Evolutionary conservation across 2,329 filamentous ascomycete genomes (phyloP).

Genomic region (Aspergillus japonicus): DNA sequence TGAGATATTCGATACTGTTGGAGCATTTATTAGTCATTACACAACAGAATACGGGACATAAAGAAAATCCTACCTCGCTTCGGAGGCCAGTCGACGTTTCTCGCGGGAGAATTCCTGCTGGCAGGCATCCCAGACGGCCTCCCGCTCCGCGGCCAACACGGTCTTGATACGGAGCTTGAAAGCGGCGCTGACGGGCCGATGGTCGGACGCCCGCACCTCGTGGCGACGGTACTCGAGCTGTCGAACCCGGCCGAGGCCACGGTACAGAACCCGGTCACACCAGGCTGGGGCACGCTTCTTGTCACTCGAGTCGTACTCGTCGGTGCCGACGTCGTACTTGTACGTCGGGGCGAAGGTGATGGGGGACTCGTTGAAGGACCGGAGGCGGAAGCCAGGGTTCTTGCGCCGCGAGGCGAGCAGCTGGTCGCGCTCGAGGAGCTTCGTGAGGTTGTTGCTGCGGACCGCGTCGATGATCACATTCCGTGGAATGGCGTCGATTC

Average conservation of each 20-base stretch:
- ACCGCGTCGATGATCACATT: conserved; percentile 88
- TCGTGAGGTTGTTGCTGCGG: conserved; percentile 73
- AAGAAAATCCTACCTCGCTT: conserved; percentile 64
- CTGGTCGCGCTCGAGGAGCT: conserved; percentile 90
- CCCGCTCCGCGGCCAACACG: conserved; percentile 66
- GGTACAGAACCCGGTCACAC: conserved; percentile 91
- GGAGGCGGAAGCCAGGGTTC: conserved; percentile 84
- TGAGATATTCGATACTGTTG: conserved; percentile 62
- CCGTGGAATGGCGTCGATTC: conserved; percentile 94
- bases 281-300: conserved; percentile 93
- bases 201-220: conserved; percentile 87
- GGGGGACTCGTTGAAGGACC: conserved; percentile 84
- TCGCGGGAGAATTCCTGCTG: conserved; percentile 72
- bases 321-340: conserved; percentile 96
- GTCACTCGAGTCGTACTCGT: conserved; percentile 90
- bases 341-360: conserved; percentile 95
- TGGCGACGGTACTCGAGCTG: conserved; percentile 86
- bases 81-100: conserved; percentile 64
- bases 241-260: conserved; percentile 76
- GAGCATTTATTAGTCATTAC: conserved; percentile 8
- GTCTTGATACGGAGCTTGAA: conserved; percentile 85
- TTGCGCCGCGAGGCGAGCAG: conserved; percentile 83
- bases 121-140: conserved; percentile 68
- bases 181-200: conserved; percentile 82
- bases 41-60: background rate